Evolutionary conservation across 495 filamentous ascomycete species (phyloP), one percentile per base, ranked within the genome.

Genomic region (Podospora conica): DNA sequence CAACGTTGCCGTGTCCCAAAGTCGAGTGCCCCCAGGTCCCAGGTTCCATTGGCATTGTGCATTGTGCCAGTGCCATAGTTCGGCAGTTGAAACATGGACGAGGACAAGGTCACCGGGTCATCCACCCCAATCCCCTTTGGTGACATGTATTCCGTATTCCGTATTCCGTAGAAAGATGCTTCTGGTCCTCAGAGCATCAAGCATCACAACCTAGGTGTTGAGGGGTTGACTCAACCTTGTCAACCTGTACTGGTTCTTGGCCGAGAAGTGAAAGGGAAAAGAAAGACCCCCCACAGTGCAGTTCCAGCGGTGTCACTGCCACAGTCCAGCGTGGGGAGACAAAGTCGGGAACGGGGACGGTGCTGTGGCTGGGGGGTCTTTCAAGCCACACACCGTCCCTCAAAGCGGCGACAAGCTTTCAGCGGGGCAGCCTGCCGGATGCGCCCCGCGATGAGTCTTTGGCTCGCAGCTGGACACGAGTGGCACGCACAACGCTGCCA

Each of bases 401-500:
- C 22, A 59, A 59, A 28, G 31, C 23, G 59, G 59, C 28, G 23
- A 20, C 22, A 18, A n/a, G n/a, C 27, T 5, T 18, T 18, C 33
- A 64, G 70, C 66, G 70, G 70, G 70, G 68, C 66, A 68, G 23
- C 48, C 48, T 48, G 40, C 40, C 40, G 60, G 58, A 61, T 66
- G 66, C 65, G 68, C 73, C 73, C 70, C 73, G 70, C 70, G 69
- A 28, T 71, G 61, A 63, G 48, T 63, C 61, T 55, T 54, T 28
- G 40, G 40, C 22, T 29, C 15, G 40, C 29, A 24, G 40, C 53
- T 54, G 40, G 57, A 29, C 24, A 27, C 25, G 57, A 59, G 67
- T 58, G 70, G 23, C 61, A 57, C 74, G 68, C 74, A 75, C 74
- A 75, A 75, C 72, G 40, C 73, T 72, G 72, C 72, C 71, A 71